Conservation (phyloP, 2,329 filamentous ascomycete genomes). For the Clathrospora elynae region DNA sequence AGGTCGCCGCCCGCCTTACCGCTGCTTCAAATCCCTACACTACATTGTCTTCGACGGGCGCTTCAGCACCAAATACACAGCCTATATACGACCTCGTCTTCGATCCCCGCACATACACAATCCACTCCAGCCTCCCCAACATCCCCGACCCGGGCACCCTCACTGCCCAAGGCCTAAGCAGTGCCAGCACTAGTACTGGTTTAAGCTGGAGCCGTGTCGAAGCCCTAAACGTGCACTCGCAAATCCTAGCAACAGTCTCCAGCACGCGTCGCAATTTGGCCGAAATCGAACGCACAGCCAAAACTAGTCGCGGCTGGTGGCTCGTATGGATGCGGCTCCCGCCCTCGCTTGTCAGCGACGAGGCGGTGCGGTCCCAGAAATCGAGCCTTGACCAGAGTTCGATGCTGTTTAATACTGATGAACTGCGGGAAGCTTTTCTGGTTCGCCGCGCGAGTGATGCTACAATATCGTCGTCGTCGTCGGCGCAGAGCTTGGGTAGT, state of each 20-base stretch:
- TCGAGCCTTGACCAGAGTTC: too few relatives aligned
- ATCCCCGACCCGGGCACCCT: conserved; percentile 61
- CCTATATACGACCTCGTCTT: conserved; percentile 66
- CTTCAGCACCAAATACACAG: conserved; percentile 40
- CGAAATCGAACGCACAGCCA: conserved; percentile 65
- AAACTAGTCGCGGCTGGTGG: conserved; percentile 70
- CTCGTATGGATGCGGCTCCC: conserved; percentile 66
- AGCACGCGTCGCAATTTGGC: conserved; percentile 52
- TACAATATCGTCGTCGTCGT: conserved; percentile 9
- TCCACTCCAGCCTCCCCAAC: conserved; percentile 67
- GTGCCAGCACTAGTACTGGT: conserved; percentile 3
- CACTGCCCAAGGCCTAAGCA: conserved; percentile 46
- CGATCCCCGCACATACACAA: conserved; percentile 62
- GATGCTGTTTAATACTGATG: conserved; percentile 35
- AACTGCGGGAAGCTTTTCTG: conserved; percentile 52
- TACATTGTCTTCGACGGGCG: conserved; percentile 41
- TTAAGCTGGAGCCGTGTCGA: conserved; percentile 60
- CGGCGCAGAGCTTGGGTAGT: conserved; percentile 24
- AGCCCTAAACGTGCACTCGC: conserved; percentile 65
- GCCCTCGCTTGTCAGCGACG: conserved; percentile 26
- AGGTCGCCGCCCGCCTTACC: conserved; percentile 51
- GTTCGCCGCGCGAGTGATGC: conserved; percentile 49
- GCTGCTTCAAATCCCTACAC: conserved; percentile 45
- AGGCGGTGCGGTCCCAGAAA: too few relatives aligned
- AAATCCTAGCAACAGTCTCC: conserved; percentile 62